Evolutionary conservation across 73 alveolate genomes (phyloP), one percentile per base, ranked within the genome.

Genomic region (Vitrella brassicaformis): DNA sequence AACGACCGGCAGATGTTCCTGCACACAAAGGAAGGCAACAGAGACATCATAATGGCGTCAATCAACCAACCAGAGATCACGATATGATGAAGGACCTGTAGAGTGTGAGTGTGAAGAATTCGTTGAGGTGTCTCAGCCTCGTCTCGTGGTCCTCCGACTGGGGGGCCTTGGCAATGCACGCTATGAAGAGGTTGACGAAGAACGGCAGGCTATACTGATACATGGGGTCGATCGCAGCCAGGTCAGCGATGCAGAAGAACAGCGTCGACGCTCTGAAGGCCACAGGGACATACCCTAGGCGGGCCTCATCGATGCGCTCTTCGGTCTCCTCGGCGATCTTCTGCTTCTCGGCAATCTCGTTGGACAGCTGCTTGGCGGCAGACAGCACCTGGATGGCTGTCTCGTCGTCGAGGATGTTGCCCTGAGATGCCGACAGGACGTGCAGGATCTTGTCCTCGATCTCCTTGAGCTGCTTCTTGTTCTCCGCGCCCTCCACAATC

Each of bases 211-310:
- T 91, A 86, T 96, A 96, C 89, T 96, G 94, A 72, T 96, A 96
- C 99, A 96, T 96, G 26, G 99, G 99, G 83, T 96, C 99, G 75
- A 96, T 93, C 72, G 93, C 91, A 47, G 96, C 95, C 65, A 96
- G 90, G 75, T 96, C 99, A 45, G 97, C 87, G 39, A 96, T 96
- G 72, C 97, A 93, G 92, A 96, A 96, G 97, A 96, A 96, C 70
- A 96, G 90, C 30, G 93, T 89, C 27, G 98, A 87, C 27, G 98
- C 92, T 76, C 96, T 85, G 89, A 92, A 94, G 46, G 98, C 96
- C 25, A 96, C 98, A n/a, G 98, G 98, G 67, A 92, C 91, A 81
- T 96, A 96, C 47, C 92, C 96, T 86, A 75, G 86, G 85, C 99
- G 90, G 74, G 96, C 96, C 84, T 90, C 92, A 84, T 96, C 99